phyloP scores from a whole-genome alignment of 441 rosid species.

The Adansonia grandidieri region DNA sequence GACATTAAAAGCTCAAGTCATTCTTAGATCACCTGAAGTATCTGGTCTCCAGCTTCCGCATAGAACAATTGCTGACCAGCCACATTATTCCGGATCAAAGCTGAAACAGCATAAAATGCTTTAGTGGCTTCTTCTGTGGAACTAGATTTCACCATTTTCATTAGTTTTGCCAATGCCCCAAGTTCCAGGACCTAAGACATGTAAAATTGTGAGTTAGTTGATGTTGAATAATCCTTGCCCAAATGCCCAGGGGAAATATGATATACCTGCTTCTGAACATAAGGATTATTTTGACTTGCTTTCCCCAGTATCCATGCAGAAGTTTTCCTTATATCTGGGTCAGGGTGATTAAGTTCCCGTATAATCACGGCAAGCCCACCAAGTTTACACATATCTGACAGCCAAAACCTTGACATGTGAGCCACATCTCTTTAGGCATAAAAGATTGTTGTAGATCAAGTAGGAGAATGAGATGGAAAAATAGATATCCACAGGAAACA shows the following conservation, averaged over 20 bases:
- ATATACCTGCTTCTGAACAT: conserved; percentile 75
- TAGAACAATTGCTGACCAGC: conserved; percentile 76
- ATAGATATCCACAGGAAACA: neutral
- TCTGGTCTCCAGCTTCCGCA: conserved; percentile 69
- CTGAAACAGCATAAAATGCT: conserved; percentile 86
- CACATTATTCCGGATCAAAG: conserved; percentile 70
- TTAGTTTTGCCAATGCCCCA: conserved; percentile 63
- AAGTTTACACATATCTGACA: conserved; percentile 76
- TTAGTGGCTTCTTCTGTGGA: conserved; percentile 77
- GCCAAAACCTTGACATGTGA: conserved; percentile 21
- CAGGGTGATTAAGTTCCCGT: conserved; percentile 65
- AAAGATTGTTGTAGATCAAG: neutral
- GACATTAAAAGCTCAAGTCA: conserved; percentile 9
- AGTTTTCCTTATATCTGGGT: conserved; percentile 64
- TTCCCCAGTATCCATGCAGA: conserved; percentile 96
- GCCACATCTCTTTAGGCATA: neutral
- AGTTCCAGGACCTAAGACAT: conserved; percentile 66
- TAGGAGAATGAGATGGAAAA: neutral
- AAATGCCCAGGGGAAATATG: neutral
- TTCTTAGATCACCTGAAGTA: conserved; percentile 71
- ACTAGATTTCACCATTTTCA: conserved; percentile 70
- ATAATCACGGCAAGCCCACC: conserved; percentile 68
- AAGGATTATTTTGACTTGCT: conserved; percentile 87
- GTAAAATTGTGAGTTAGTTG: conserved; percentile 4
- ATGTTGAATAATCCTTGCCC: neutral